phyloP scores from a whole-genome alignment of 305 asterid species.

The Fraxinus nigra region DNA sequence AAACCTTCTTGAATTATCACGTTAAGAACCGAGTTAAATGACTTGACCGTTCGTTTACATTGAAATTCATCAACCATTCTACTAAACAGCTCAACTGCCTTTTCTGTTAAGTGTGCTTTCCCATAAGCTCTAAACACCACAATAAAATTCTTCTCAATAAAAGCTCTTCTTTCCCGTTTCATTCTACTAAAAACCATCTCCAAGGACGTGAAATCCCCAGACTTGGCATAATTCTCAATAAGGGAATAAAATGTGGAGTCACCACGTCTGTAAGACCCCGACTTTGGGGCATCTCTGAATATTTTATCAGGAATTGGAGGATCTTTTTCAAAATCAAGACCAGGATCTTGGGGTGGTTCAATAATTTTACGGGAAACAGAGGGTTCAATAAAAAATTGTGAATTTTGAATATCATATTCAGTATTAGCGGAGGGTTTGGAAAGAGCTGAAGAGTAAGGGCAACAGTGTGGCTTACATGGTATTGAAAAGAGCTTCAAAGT shows the following conservation, averaged over 20 bases:
- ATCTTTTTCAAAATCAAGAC: conserved; percentile 20
- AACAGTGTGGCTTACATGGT: conserved; percentile 37
- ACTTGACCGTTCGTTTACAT: conserved; percentile 71
- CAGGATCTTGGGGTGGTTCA: conserved; percentile 17
- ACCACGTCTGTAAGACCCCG: conserved; percentile 73
- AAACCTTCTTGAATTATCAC: conserved; percentile 63
- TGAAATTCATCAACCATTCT: conserved; percentile 73
- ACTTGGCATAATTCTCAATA: conserved; percentile 57
- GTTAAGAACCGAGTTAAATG: conserved; percentile 83
- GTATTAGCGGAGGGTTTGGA: conserved; percentile 26
- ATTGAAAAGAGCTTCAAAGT: conserved; percentile 33
- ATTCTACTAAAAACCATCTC: conserved; percentile 66
- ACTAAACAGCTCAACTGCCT: conserved; percentile 65
- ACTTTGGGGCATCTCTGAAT: conserved; percentile 44
- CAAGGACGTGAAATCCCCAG: conserved; percentile 66
- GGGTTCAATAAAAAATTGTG: conserved; percentile 22
- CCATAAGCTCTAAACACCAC: conserved; percentile 76
- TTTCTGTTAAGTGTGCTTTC: conserved; percentile 51
- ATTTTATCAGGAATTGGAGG: conserved; percentile 54
- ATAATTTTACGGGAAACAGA: background rate
- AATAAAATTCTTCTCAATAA: conserved; percentile 69
- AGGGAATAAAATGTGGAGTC: conserved; percentile 87
- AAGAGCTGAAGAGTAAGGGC: conserved; percentile 36
- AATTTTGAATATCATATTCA: conserved; percentile 25
- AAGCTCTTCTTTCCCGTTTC: conserved; percentile 62